phyloP scores from a whole-genome alignment of 495 filamentous ascomycete species.

The Cenococcum geophilum region DNA sequence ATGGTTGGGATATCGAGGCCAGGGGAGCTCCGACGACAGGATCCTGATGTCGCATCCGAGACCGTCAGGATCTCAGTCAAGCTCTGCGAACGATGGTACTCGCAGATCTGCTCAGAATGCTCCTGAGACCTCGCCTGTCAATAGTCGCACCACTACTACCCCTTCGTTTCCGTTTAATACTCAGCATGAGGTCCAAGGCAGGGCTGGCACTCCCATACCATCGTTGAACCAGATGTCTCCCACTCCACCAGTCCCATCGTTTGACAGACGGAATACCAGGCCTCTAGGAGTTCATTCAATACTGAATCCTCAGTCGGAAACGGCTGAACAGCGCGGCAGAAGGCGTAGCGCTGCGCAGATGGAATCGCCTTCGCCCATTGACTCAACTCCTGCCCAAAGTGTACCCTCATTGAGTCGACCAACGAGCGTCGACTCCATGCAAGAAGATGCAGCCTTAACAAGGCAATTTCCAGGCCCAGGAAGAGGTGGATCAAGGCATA shows the following conservation, averaged over 20 bases:
- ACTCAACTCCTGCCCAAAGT: slow-evolving; percentile 21
- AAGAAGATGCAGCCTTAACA: slow-evolving; percentile 5
- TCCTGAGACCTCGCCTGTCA: slow-evolving; percentile 14
- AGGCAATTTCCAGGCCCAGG: slow-evolving; percentile 17
- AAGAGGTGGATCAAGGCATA: slow-evolving; percentile 20
- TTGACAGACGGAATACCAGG: slow-evolving; percentile 17
- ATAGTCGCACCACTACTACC: slow-evolving; percentile 11
- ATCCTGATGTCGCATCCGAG: slow-evolving; percentile 26
- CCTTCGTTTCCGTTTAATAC: slow-evolving; percentile 9
- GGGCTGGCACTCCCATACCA: slow-evolving; percentile 13
- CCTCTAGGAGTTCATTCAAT: slow-evolving; percentile 26
- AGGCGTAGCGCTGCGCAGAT: slow-evolving; percentile 25
- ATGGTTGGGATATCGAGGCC: slow-evolving; percentile 24
- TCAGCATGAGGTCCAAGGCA: slow-evolving; percentile 5
- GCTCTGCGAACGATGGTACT: slow-evolving; percentile 8
- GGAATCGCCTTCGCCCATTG: slow-evolving; percentile 27
- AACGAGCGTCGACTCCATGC: slow-evolving; percentile 24
- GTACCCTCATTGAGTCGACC: slow-evolving; percentile 26
- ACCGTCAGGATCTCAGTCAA: slow-evolving; percentile 17
- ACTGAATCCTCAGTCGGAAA: slow-evolving; percentile 25
- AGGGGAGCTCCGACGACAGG: slow-evolving; percentile 27
- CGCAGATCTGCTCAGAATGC: slow-evolving; percentile 13
- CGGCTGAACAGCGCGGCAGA: slow-evolving; percentile 16
- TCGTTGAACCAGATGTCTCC: slow-evolving; percentile 16
- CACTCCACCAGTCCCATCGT: slow-evolving; percentile 25